Conservation (phyloP, 768 basidiomycete genomes). For the Tricholomella constricta region DNA sequence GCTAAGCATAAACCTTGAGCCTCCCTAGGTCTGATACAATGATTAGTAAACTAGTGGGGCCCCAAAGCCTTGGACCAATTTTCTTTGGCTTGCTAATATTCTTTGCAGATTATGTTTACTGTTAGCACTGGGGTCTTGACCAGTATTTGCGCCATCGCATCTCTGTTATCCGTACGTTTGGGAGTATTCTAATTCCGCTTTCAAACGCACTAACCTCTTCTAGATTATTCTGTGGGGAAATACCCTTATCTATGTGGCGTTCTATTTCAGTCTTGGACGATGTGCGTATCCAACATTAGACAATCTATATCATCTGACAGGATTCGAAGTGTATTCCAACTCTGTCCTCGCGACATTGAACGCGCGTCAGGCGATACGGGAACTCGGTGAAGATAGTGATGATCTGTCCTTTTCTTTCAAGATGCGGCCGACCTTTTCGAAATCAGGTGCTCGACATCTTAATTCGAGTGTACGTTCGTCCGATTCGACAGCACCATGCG, state of each 20-base stretch:
- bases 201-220: conserved; percentile 1
- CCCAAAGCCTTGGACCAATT: too few species aligned
- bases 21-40: conserved; percentile 43
- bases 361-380: conserved; percentile 45
- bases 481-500: background rate
- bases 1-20: conserved; percentile 9
- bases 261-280: conserved; percentile 58
- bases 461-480: conserved; percentile 30
- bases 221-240: conserved; percentile 50
- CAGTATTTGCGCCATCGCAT: conserved; percentile 44
- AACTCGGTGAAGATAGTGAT: conserved; percentile 45
- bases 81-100: conserved; percentile 1
- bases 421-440: conserved; percentile 42
- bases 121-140: conserved; percentile 45
- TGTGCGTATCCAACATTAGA: conserved; percentile 30
- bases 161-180: conserved; percentile 38
- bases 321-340: conserved; percentile 50
- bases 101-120: conserved; percentile 37
- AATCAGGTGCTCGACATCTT: conserved; percentile 34
- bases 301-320: background rate
- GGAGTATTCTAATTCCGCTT: background rate
- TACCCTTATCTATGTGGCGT: conserved; percentile 58
- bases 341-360: conserved; percentile 57
- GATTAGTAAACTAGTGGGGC: conserved; percentile 39
- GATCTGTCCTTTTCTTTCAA: conserved; percentile 45